These are phyloP conservation scores for Nitzschia sp. DNA, from an alignment of 108 stramenopile species.

Conservation along the genomic window DNA sequence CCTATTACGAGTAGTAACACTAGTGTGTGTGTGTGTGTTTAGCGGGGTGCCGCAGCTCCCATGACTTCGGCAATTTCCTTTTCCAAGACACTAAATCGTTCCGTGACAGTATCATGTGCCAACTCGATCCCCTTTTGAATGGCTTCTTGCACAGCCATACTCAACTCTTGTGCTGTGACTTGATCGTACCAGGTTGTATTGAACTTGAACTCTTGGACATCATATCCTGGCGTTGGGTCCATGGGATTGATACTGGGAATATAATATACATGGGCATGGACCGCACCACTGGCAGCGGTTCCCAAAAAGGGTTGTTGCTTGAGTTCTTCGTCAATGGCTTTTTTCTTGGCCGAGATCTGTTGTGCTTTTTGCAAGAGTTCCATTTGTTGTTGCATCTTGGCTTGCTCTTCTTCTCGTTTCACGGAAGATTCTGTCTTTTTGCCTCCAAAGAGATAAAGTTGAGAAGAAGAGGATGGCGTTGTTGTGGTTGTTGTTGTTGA, in stretches of 20 bases:
- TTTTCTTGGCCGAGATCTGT: constrained; percentile 79
- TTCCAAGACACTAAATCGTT: constrained; percentile 69
- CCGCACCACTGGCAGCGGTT: constrained; percentile 61
- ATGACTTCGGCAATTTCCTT: constrained; percentile 52
- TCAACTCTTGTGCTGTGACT: constrained; percentile 66
- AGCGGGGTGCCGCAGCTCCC: not conserved
- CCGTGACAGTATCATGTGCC: constrained; percentile 58
- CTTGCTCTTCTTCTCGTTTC: not conserved
- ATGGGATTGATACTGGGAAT: constrained; percentile 73
- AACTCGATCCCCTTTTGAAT: constrained; percentile 57
- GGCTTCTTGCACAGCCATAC: constrained; percentile 58
- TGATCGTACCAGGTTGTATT: constrained; percentile 69
- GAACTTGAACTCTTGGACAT: constrained; percentile 60
- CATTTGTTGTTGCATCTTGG: constrained; percentile 42
- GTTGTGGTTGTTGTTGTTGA: not conserved
- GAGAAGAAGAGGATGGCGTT: too few species aligned
- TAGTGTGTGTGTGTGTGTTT: too few species aligned
- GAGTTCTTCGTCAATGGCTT: constrained; percentile 71
- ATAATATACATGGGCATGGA: constrained; percentile 66
- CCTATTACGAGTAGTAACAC: too few species aligned
- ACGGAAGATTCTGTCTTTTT: not conserved
- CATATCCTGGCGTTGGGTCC: constrained; percentile 83
- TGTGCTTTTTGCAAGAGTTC: constrained; percentile 91
- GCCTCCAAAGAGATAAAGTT: too few species aligned
- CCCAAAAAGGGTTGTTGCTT: constrained; percentile 52